A percentile compares a stretch with the other conserved stretches of the same genome.
These are phyloP conservation scores for Carex parvula DNA, from an alignment of 176 grass and related monocot genomes.

Conservation along the genomic window DNA sequence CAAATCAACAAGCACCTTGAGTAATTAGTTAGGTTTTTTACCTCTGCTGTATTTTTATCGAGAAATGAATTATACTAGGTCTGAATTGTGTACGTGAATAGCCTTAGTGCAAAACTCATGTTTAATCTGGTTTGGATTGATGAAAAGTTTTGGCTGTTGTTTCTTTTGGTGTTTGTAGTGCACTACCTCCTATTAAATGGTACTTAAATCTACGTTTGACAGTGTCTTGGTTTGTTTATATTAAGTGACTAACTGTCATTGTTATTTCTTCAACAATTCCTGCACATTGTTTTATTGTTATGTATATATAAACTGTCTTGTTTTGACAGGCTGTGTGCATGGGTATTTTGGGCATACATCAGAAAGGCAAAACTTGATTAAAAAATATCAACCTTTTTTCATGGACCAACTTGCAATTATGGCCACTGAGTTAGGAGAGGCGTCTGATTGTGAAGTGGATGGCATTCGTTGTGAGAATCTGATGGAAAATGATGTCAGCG, in stretches of 20 bases:
- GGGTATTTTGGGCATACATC: background rate
- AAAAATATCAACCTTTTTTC: background rate
- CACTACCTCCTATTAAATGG: background rate
- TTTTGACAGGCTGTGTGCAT: background rate
- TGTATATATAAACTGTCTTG: background rate
- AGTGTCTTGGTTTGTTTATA: background rate
- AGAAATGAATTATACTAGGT: background rate
- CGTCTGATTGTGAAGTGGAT: constrained; percentile 68
- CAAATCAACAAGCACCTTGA: background rate
- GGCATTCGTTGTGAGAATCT: constrained; percentile 52
- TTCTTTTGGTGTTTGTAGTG: background rate
- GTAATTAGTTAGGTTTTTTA: background rate
- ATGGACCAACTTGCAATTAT: constrained; percentile 73
- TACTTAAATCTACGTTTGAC: background rate
- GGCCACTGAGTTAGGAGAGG: constrained; percentile 46
- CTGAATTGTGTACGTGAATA: background rate
- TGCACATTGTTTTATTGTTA: background rate
- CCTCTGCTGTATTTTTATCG: background rate
- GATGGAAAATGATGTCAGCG: constrained; percentile 85
- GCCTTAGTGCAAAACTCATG: background rate
- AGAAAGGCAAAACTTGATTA: background rate
- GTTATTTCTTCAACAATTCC: background rate
- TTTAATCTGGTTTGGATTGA: background rate
- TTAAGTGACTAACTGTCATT: background rate
- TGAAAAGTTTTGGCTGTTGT: background rate